Conservation (phyloP, 2,329 filamentous ascomycete genomes). For the Torrubiellomyces zombiae region DNA sequence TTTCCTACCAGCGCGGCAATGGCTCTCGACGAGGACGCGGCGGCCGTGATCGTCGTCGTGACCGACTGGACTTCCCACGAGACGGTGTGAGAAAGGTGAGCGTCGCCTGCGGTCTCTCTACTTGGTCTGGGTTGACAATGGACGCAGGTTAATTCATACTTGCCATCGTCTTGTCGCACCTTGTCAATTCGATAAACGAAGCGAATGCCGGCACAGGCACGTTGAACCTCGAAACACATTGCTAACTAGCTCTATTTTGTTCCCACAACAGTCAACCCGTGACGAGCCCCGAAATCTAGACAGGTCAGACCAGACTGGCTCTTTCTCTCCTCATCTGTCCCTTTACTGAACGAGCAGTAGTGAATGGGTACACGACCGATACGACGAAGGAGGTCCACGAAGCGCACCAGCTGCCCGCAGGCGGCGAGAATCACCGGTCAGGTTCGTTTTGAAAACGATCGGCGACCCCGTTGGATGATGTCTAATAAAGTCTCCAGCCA, state of each 20-base stretch:
- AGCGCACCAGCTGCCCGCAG: constrained; percentile 24
- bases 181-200: constrained; percentile 4
- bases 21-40: constrained; percentile 19
- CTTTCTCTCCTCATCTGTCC: too few relatives aligned
- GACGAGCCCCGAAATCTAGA: constrained; percentile 52
- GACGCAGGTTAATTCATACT: constrained; percentile 18
- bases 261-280: constrained; percentile 39
- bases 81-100: constrained; percentile 81
- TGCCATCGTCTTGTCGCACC: constrained; percentile 13
- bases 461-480: too few relatives aligned
- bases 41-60: constrained; percentile 16
- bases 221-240: constrained; percentile 19
- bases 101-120: too few relatives aligned
- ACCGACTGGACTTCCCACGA: constrained; percentile 42
- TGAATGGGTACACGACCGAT: constrained; percentile 91
- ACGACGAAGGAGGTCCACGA: constrained; percentile 50
- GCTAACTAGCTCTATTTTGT: constrained; percentile 13
- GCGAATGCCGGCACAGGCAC: constrained; percentile 7
- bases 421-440: constrained; percentile 25
- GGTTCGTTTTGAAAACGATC: constrained; percentile 14
- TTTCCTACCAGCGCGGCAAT: constrained; percentile 12
- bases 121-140: constrained; percentile 1
- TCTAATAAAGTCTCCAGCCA: constrained; percentile 24
- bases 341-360: too few relatives aligned
- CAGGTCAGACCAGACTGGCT: constrained; percentile 32